Evolutionary conservation across 2,329 filamentous ascomycete genomes (phyloP).

Genomic region (Helotiales sp.): DNA sequence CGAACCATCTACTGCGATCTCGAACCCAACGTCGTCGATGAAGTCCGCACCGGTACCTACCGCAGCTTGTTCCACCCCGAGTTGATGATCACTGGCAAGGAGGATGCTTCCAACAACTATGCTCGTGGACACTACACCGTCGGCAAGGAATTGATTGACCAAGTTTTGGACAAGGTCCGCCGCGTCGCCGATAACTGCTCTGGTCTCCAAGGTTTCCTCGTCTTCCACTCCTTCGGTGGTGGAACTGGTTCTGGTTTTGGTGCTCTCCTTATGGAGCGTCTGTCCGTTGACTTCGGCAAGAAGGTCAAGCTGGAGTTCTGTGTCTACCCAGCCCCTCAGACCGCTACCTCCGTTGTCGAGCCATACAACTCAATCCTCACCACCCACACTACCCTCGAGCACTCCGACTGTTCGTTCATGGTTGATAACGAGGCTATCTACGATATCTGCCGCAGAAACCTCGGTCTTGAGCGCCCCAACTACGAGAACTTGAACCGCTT

Average conservation of each 20-base stretch:
- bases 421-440: conserved; percentile 99
- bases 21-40: conserved; percentile 98
- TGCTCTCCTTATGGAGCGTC: conserved; percentile 96
- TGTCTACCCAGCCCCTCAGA: conserved; percentile 97
- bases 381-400: conserved; percentile 97
- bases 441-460: conserved; percentile 97
- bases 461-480: conserved; percentile 95
- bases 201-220: conserved; percentile 97
- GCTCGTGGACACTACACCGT: conserved; percentile 99
- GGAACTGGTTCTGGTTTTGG: conserved; percentile 99
- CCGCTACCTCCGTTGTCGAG: conserved; percentile 96
- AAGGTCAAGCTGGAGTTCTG: conserved; percentile 99
- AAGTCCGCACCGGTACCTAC: conserved; percentile 97
- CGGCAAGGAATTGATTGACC: conserved; percentile 98
- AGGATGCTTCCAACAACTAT: conserved; percentile 99
- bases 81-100: conserved; percentile 99
- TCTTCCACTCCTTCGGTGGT: conserved; percentile 99
- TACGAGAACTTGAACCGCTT: conserved; percentile 99
- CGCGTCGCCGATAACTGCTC: conserved; percentile 97
- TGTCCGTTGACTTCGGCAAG: conserved; percentile 99
- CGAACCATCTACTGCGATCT: conserved; percentile 99
- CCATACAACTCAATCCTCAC: conserved; percentile 99
- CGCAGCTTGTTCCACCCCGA: conserved; percentile 97
- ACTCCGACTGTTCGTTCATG: conserved; percentile 99
- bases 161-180: conserved; percentile 96